Base-by-base conservation (phyloP, 768 basidiomycete species). In the Panaeolus papilionaceus region DNA sequence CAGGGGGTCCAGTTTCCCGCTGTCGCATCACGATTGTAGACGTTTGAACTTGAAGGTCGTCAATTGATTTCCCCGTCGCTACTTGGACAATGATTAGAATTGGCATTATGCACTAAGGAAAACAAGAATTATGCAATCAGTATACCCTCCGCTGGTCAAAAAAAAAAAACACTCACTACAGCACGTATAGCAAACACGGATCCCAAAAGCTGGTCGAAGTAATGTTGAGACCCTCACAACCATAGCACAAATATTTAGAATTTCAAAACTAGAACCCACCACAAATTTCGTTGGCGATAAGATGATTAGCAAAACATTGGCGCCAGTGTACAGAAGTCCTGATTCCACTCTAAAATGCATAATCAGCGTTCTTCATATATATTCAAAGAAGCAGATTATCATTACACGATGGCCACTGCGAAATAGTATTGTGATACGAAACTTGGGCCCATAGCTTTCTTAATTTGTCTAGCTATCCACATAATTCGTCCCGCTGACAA, bases 401-500 rank as follows among this genome's bases (percentile, higher is more conserved):
- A 75, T 65, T 33, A 79, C 78, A 78, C 65, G 64, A 79, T 73
- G 3, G 72, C 75, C 28, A 74, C 65, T 20, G 75, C 74, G 28
- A 71, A 73, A 42, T 72, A 70, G 67, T 75, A 77, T 40, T 73
- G 70, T 61, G 70, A 69, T 4, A 69, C 69, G 63, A 71, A 71
- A 3, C 64, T 33, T 4, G 65, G 64, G 0, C 76, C 77, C 70
- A 76, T 67, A 11, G 75, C 69, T 18, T 38, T 66, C 11, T 71
- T 71, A 5, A 76, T 73, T 54, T 75, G 69, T 49, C 72, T 74
- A 3, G 77, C 74, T 39, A 78, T 75, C 74, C 75, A 78, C 66
- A 75, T 68, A 62, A 79, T 77, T 7, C 75, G 72, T 10, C 76
- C 75, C n/a, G 77, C 78, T 79, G 54, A 12, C n/a, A 42, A 39